Conservation (phyloP, 1,139 yeast species). For the Magnusiomyces tetraspermus region DNA sequence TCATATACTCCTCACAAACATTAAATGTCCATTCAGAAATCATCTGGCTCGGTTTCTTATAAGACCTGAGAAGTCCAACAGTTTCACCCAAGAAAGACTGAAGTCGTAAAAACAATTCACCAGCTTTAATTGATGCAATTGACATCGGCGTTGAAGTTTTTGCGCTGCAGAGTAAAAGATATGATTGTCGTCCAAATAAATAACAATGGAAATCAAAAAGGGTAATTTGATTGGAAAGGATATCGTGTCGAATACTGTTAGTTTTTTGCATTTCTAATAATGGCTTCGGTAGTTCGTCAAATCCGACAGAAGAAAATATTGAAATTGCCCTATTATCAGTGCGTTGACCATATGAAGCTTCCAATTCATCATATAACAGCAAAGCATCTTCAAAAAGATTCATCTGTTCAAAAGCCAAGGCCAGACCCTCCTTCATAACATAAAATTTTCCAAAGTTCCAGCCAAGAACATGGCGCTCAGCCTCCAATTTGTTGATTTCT, state of each 20-base stretch:
- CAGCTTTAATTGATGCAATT: constrained; percentile 28
- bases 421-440: constrained; percentile 40
- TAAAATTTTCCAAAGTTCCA: constrained; percentile 40
- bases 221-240: constrained; percentile 34
- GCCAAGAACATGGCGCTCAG: constrained; percentile 31
- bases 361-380: constrained; percentile 38
- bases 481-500: constrained; percentile 32
- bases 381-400: constrained; percentile 51
- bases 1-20: constrained; percentile 29
- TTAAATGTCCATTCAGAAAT: constrained; percentile 32
- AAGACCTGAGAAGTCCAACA: constrained; percentile 24
- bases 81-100: constrained; percentile 38
- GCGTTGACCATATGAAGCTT: constrained; percentile 24
- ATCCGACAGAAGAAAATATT: constrained; percentile 27
- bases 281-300: constrained; percentile 19
- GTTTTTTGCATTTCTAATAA: constrained; percentile 14
- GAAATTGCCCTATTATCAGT: constrained; percentile 21
- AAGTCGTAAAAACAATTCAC: constrained; percentile 29
- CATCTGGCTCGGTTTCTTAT: constrained; percentile 20
- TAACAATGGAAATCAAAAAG: constrained; percentile 36
- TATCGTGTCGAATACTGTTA: constrained; percentile 27
- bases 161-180: constrained; percentile 29
- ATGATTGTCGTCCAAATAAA: constrained; percentile 36
- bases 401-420: constrained; percentile 42
- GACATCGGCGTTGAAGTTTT: constrained; percentile 32